These are phyloP conservation scores for Lachnellula cervina DNA, from an alignment of 2,329 filamentous ascomycete genomes.

Conservation along the genomic window DNA sequence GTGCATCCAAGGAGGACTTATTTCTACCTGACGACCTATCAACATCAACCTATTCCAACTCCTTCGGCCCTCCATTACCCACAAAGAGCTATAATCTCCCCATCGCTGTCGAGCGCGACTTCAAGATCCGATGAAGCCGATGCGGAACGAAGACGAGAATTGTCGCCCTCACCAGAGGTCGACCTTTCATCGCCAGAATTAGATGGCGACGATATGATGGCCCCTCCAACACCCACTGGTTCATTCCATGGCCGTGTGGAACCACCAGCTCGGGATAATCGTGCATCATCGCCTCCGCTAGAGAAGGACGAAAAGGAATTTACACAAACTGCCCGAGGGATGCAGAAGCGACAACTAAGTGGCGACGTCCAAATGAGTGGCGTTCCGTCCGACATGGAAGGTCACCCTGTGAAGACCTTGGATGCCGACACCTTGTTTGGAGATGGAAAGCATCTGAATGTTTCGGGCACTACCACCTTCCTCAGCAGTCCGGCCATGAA, in stretches of 20 bases:
- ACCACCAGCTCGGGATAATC: conserved; percentile 53
- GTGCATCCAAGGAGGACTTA: conserved; percentile 93
- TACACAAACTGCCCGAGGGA: conserved; percentile 84
- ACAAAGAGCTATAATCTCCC: conserved; percentile 67
- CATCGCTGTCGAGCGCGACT: conserved; percentile 69
- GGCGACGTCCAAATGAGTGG: conserved; percentile 53
- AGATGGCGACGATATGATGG: conserved; percentile 64
- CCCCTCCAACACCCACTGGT: conserved; percentile 57
- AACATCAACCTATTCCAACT: conserved; percentile 75
- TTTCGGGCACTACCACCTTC: conserved; percentile 30
- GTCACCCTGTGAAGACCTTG: conserved; percentile 22
- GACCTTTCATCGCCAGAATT: conserved; percentile 85
- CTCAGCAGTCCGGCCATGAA: conserved; percentile 54
- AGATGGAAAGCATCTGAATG: conserved; percentile 29
- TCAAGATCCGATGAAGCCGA: conserved; percentile 70
- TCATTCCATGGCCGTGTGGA: conserved; percentile 50
- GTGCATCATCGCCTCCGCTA: conserved; percentile 79
- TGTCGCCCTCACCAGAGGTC: conserved; percentile 89
- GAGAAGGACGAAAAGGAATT: conserved; percentile 97
- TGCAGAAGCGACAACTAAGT: conserved; percentile 57
- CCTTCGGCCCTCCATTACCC: conserved; percentile 45
- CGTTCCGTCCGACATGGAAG: conserved; percentile 32
- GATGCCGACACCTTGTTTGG: conserved; percentile 30
- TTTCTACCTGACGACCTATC: conserved; percentile 89
- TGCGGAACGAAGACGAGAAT: conserved; percentile 57